Conservation (phyloP, 306 rosid genomes). For the Leucaena leucocephala region DNA sequence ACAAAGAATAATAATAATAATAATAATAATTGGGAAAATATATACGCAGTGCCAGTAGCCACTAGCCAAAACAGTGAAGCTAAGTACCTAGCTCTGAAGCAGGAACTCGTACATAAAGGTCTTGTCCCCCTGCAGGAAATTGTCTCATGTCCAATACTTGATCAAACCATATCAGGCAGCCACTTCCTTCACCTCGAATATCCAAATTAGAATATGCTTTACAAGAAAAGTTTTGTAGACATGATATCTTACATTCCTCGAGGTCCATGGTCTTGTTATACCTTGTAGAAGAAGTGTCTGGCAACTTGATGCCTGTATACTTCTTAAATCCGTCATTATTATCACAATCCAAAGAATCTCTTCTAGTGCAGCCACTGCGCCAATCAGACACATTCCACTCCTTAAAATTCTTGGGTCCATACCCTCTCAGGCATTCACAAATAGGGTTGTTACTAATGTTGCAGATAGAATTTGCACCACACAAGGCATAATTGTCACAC, state of each 20-base stretch:
- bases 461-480: conserved; percentile 13
- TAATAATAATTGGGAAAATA: background rate
- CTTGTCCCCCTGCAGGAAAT: conserved; percentile 20
- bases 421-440: conserved; percentile 26
- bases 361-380: background rate
- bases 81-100: conserved; percentile 40
- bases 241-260: conserved; percentile 22
- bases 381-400: conserved; percentile 30
- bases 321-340: conserved; percentile 17
- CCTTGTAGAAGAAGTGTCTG: conserved; percentile 41
- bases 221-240: conserved; percentile 34
- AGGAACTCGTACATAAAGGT: conserved; percentile 33
- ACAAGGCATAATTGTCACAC: conserved; percentile 32
- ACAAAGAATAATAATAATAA: background rate
- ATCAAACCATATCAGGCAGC: conserved; percentile 30
- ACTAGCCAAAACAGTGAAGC: background rate
- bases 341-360: background rate
- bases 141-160: conserved; percentile 9
- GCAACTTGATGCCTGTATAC: conserved; percentile 17
- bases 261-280: conserved; percentile 3
- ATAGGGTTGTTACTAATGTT: background rate
- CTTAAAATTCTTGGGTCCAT: background rate
- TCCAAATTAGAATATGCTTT: conserved; percentile 20
- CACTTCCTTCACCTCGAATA: conserved; percentile 18
- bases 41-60: background rate